These are phyloP conservation scores for Dendrobium nobile DNA, from an alignment of 106 monocot genomes.

Conservation along the genomic window DNA sequence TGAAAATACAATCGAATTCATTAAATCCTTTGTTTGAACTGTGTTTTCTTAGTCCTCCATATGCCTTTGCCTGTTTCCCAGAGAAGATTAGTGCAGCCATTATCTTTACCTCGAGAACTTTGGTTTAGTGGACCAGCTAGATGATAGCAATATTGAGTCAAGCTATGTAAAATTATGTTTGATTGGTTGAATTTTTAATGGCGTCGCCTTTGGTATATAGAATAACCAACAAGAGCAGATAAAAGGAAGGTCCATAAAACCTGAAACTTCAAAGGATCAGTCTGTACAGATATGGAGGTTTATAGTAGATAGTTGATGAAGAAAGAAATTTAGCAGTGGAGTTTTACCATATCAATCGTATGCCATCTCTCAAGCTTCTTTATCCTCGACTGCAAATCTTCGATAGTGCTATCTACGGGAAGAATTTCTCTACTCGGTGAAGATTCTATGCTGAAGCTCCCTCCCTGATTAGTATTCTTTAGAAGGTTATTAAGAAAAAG, in stretches of 20 bases:
- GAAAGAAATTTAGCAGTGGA: neutral
- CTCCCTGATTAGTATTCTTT: constrained; percentile 40
- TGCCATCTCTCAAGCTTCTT: constrained; percentile 88
- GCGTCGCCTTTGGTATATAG: constrained; percentile 56
- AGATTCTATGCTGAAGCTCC: constrained; percentile 35
- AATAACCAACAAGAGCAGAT: constrained; percentile 83
- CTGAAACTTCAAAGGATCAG: constrained; percentile 18
- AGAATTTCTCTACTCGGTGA: constrained; percentile 25
- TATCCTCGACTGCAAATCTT: constrained; percentile 69
- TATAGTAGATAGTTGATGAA: neutral
- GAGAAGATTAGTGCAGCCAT: neutral
- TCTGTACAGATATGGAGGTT: neutral
- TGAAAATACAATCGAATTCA: neutral
- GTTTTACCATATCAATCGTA: constrained; percentile 71
- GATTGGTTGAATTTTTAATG: neutral
- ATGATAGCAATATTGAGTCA: neutral
- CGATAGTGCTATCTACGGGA: constrained; percentile 36
- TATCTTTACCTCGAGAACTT: neutral
- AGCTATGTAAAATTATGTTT: neutral
- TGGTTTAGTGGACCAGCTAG: neutral
- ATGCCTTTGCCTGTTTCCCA: neutral
- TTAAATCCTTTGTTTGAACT: neutral
- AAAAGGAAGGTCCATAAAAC: constrained; percentile 87
- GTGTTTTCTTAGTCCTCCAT: too few relatives aligned
- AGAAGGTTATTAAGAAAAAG: neutral